Evolutionary conservation across 352 stramenopile species (phyloP).

Genomic region (Phytophthora capsici): DNA sequence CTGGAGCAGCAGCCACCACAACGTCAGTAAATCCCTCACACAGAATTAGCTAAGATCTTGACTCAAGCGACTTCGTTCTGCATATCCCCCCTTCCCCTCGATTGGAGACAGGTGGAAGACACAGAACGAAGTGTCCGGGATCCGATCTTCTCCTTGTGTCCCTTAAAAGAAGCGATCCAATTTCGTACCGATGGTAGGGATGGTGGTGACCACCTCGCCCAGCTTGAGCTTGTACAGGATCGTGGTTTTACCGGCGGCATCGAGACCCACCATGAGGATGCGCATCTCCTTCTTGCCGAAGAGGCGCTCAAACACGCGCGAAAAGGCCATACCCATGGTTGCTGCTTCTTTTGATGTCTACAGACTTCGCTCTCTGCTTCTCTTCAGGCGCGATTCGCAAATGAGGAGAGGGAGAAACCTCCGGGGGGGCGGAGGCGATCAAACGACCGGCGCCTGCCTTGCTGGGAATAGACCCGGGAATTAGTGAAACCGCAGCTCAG

Average conservation of each 20-base stretch:
- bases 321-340: constrained; percentile 99
- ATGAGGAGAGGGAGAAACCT: constrained; percentile 44
- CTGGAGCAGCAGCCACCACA: constrained; percentile 83
- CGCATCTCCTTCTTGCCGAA: constrained; percentile 99
- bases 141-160: background rate
- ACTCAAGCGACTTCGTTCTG: constrained; percentile 37
- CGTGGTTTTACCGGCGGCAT: constrained; percentile 99
- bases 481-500: constrained; percentile 30
- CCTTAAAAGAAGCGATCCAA: too few species aligned
- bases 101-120: background rate
- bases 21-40: constrained; percentile 3
- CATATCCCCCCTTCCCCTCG: background rate
- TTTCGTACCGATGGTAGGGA: constrained; percentile 94
- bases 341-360: constrained; percentile 21
- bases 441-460: constrained; percentile 21
- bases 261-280: constrained; percentile 99
- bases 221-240: constrained; percentile 97
- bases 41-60: background rate
- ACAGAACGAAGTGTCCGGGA: background rate
- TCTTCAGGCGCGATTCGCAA: constrained; percentile 58
- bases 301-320: constrained; percentile 96
- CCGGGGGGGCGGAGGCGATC: constrained; percentile 17
- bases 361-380: constrained; percentile 26
- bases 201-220: constrained; percentile 97
- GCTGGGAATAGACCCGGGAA: constrained; percentile 30